Conservation (phyloP, 2,329 filamentous ascomycete genomes). For the Fusarium pseudograminearum region DNA sequence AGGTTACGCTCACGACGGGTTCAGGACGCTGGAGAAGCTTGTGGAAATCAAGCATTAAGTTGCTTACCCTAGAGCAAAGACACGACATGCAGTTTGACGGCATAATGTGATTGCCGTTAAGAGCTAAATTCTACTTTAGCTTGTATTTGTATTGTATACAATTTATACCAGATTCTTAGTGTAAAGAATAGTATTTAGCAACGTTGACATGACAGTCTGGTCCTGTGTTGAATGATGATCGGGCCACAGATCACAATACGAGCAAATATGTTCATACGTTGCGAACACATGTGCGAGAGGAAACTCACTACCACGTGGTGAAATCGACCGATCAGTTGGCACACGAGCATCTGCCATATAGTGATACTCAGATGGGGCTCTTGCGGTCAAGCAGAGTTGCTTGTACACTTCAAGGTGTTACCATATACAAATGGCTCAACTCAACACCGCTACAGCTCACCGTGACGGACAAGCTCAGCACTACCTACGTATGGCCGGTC, state of each 20-base stretch:
- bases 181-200: not conserved
- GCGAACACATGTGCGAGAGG: not conserved
- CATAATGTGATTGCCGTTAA: not conserved
- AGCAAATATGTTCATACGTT: slow-evolving; percentile 1
- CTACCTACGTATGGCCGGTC: slow-evolving; percentile 34
- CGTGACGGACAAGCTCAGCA: slow-evolving; percentile 15
- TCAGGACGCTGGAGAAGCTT: slow-evolving; percentile 68
- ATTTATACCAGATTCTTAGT: slow-evolving; percentile 5
- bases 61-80: not conserved
- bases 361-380: slow-evolving; percentile 4
- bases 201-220: not conserved
- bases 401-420: slow-evolving; percentile 15
- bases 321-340: slow-evolving; percentile 28
- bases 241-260: slow-evolving; percentile 3
- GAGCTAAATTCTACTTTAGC: slow-evolving; percentile 16
- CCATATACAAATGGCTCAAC: slow-evolving; percentile 34
- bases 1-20: slow-evolving; percentile 70
- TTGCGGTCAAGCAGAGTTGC: slow-evolving; percentile 23
- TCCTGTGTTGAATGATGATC: not conserved
- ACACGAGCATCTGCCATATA: slow-evolving; percentile 4
- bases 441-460: slow-evolving; percentile 25
- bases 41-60: slow-evolving; percentile 51
- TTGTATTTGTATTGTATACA: slow-evolving; percentile 43
- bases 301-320: slow-evolving; percentile 24
- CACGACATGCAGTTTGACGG: not conserved